A percentile compares a stretch with the other conserved stretches of the same genome.
phyloP scores from a whole-genome alignment of 257 asterid species.

The Penstemon newberryi region DNA sequence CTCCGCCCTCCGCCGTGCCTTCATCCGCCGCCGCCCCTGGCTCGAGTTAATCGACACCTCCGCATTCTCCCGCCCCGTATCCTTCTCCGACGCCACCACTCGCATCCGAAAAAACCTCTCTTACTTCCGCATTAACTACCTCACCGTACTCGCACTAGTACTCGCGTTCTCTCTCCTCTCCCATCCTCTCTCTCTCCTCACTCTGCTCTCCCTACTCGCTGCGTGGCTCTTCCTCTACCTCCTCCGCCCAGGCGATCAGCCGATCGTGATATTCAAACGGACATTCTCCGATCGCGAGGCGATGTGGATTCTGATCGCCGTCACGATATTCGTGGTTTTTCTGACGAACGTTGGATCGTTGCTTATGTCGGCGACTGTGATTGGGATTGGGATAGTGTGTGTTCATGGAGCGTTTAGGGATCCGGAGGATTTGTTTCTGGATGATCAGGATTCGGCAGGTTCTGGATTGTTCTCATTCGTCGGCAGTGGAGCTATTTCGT shows the following conservation, averaged over 20 bases:
- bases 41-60: slow-evolving; percentile 39
- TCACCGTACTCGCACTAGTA: slow-evolving; percentile 28
- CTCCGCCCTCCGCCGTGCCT: slow-evolving; percentile 30
- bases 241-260: slow-evolving; percentile 42
- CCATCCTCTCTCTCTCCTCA: slow-evolving; percentile 44
- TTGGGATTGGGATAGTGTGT: slow-evolving; percentile 39
- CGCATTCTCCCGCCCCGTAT: slow-evolving; percentile 42
- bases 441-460: slow-evolving; percentile 43
- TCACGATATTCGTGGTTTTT: slow-evolving; percentile 35
- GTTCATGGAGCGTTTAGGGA: slow-evolving; percentile 48
- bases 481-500: slow-evolving; percentile 23
- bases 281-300: slow-evolving; percentile 36
- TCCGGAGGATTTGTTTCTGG: slow-evolving; percentile 49
- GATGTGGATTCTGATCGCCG: slow-evolving; percentile 31
- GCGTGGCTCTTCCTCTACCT: slow-evolving; percentile 49
- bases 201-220: slow-evolving; percentile 33
- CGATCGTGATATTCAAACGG: slow-evolving; percentile 34
- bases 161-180: slow-evolving; percentile 41
- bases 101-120: slow-evolving; percentile 44
- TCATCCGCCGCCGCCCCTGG: slow-evolving; percentile 47
- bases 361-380: slow-evolving; percentile 36
- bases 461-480: slow-evolving; percentile 39
- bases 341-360: slow-evolving; percentile 41
- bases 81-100: slow-evolving; percentile 38
- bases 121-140: slow-evolving; percentile 45